phyloP scores from a whole-genome alignment of 768 basidiomycete species.

The Cyathus striatus region DNA sequence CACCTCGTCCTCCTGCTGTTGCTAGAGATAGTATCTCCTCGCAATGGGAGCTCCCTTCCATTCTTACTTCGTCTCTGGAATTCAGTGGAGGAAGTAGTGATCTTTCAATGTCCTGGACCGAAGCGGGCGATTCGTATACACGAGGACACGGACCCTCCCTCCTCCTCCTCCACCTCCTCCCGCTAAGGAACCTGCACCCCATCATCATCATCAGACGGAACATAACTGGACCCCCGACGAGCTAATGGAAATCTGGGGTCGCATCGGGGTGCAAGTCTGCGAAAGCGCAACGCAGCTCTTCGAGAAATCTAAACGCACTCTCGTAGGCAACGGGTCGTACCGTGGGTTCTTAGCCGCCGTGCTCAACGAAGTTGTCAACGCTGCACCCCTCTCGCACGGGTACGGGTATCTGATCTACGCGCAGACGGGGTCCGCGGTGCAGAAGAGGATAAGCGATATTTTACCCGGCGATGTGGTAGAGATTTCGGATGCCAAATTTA shows the following conservation, averaged over 20 bases:
- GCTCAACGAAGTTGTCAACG: constrained; percentile 62
- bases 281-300: constrained; percentile 62
- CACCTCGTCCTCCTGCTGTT: constrained; percentile 13
- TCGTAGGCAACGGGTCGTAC: constrained; percentile 84
- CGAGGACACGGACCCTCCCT: no score
- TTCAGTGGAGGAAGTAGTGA: constrained; percentile 41
- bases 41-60: constrained; percentile 65
- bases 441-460: constrained; percentile 73
- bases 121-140: constrained; percentile 29
- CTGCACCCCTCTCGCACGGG: constrained; percentile 31
- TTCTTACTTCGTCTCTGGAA: constrained; percentile 50
- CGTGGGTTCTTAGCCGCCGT: constrained; percentile 71
- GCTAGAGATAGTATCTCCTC: constrained; percentile 36
- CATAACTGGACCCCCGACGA: constrained; percentile 52
- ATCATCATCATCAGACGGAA: no score
- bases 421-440: constrained; percentile 63
- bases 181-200: no score
- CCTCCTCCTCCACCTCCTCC: constrained; percentile 16
- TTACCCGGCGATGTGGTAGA: constrained; percentile 83
- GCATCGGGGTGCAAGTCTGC: constrained; percentile 70
- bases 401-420: constrained; percentile 77
- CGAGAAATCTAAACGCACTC: constrained; percentile 70
- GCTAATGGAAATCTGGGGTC: constrained; percentile 63
- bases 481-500: constrained; percentile 64
- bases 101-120: constrained; percentile 61